These are phyloP conservation scores for Rubia tinctorum DNA, from an alignment of 305 asterid species.

Conservation along the genomic window DNA sequence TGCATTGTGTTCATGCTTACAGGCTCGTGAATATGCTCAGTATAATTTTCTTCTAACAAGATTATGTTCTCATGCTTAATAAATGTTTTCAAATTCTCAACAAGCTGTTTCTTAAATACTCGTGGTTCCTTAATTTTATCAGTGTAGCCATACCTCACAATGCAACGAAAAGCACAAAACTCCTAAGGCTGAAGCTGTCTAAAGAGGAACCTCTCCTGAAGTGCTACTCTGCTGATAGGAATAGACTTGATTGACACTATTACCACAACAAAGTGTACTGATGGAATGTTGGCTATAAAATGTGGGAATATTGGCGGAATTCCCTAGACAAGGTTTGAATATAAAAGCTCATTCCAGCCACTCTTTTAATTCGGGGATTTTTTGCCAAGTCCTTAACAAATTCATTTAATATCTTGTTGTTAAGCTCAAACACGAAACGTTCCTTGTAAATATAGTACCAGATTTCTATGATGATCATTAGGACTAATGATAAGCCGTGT, in stretches of 20 bases:
- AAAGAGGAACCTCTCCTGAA: slow-evolving; percentile 66
- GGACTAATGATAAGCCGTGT: slow-evolving; percentile 38
- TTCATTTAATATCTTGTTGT: slow-evolving; percentile 52
- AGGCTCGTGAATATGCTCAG: slow-evolving; percentile 6
- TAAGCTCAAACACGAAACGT: slow-evolving; percentile 57
- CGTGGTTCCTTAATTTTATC: slow-evolving; percentile 49
- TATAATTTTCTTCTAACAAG: slow-evolving; percentile 24
- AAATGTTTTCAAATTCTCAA: slow-evolving; percentile 50
- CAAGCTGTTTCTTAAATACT: slow-evolving; percentile 49
- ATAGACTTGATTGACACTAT: slow-evolving; percentile 69
- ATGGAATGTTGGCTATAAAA: slow-evolving; percentile 52
- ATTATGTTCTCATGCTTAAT: slow-evolving; percentile 43
- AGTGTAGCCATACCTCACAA: slow-evolving; percentile 73
- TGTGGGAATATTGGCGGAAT: slow-evolving; percentile 75
- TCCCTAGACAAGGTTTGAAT: slow-evolving; percentile 77
- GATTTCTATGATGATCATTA: slow-evolving; percentile 55
- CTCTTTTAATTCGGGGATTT: slow-evolving; percentile 28
- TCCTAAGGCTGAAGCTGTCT: slow-evolving; percentile 58
- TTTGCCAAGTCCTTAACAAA: slow-evolving; percentile 38
- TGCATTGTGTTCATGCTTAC: no score
- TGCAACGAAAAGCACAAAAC: slow-evolving; percentile 54
- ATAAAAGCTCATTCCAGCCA: slow-evolving; percentile 69
- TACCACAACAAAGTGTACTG: slow-evolving; percentile 57
- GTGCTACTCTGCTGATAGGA: slow-evolving; percentile 54
- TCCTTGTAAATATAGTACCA: slow-evolving; percentile 72